Evolutionary conservation across 371 early-diverging fungal genomes (phyloP).

Genomic region (Mortierella sp.): DNA sequence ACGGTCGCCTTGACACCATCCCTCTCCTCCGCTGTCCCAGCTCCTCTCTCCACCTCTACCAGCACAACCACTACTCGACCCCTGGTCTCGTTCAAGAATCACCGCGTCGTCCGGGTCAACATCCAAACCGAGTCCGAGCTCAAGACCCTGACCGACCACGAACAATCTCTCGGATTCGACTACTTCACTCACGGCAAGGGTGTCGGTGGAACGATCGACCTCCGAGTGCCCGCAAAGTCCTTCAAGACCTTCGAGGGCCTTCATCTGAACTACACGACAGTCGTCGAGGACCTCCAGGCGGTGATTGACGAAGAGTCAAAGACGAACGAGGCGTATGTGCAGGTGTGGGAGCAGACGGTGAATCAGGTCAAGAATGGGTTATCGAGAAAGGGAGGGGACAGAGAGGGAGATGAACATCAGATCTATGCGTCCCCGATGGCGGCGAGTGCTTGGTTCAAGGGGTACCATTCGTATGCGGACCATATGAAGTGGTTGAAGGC

Average conservation of each 20-base stretch:
- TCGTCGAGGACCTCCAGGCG: slow-evolving; percentile 42
- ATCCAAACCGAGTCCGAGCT: slow-evolving; percentile 34
- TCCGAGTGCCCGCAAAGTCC: slow-evolving; percentile 36
- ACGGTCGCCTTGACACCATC: slow-evolving; percentile 8
- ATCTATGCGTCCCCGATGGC: slow-evolving; percentile 2
- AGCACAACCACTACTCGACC: background rate
- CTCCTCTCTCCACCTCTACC: background rate
- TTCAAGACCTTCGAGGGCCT: slow-evolving; percentile 32
- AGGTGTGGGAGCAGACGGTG: background rate
- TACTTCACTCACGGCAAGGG: slow-evolving; percentile 54
- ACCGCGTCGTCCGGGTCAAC: slow-evolving; percentile 50
- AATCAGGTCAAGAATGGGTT: background rate
- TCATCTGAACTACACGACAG: slow-evolving; percentile 22
- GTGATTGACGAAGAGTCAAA: slow-evolving; percentile 32
- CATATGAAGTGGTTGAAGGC: slow-evolving; percentile 39
- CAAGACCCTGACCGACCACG: slow-evolving; percentile 28
- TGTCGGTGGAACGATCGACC: slow-evolving; percentile 43
- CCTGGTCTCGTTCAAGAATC: background rate
- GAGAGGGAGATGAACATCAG: background rate
- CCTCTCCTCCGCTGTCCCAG: slow-evolving; percentile 7
- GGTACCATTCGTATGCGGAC: slow-evolving; percentile 47
- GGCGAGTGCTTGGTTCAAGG: slow-evolving; percentile 33
- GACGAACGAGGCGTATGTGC: slow-evolving; percentile 19
- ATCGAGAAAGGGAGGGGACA: background rate
- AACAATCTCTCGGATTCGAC: slow-evolving; percentile 27